Evolutionary conservation across 805 yeast species (phyloP).

Genomic region (Yarrowia osloensis): DNA sequence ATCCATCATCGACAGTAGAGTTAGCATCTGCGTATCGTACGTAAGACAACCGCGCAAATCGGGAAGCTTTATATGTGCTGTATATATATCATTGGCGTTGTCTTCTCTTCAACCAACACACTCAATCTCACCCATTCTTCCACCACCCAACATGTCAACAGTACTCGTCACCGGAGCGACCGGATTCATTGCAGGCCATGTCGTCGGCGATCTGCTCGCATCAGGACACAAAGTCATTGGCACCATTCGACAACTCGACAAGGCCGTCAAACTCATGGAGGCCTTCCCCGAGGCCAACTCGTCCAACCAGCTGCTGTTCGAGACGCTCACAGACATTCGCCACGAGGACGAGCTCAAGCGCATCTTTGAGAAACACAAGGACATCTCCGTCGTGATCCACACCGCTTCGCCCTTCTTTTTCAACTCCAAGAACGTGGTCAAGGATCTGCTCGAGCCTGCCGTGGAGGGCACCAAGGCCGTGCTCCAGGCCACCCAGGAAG

Average conservation of each 20-base stretch:
- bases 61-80: too few relatives aligned
- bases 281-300: conserved; percentile 34
- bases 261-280: conserved; percentile 44
- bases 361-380: conserved; percentile 46
- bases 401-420: conserved; percentile 47
- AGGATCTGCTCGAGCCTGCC: conserved; percentile 51
- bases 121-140: too few relatives aligned
- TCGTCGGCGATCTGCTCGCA: conserved; percentile 44
- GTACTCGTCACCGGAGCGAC: conserved; percentile 50
- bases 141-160: not conserved
- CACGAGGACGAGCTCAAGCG: conserved; percentile 51
- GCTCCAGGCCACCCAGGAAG: conserved; percentile 45
- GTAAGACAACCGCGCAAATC: too few relatives aligned
- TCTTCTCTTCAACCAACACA: too few relatives aligned
- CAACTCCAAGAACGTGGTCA: conserved; percentile 44
- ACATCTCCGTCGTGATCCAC: conserved; percentile 44
- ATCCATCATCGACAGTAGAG: too few relatives aligned
- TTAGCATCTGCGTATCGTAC: too few relatives aligned
- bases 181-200: conserved; percentile 51
- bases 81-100: too few relatives aligned
- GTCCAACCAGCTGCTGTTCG: conserved; percentile 38
- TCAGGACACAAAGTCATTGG: conserved; percentile 51
- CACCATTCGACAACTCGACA: conserved; percentile 49
- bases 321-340: conserved; percentile 40
- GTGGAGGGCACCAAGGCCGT: conserved; percentile 51